These are phyloP conservation scores for Nematocida sp. DNA, from an alignment of 371 early-diverging fungal genomes.

Conservation along the genomic window DNA sequence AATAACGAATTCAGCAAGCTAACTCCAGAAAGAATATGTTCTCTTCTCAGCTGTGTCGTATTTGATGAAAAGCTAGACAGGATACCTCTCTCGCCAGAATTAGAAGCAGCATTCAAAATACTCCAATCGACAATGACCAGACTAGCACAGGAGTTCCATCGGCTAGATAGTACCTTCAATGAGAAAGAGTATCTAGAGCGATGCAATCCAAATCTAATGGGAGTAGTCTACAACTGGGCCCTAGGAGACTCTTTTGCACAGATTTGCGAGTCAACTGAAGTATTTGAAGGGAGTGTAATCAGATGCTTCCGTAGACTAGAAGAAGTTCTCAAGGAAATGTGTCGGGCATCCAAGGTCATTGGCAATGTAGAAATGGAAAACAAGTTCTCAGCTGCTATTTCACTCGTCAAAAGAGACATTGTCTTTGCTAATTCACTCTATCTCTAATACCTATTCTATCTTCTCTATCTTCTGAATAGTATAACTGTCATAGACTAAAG, in stretches of 20 bases:
- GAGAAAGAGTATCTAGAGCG: constrained; percentile 67
- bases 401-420: constrained; percentile 90
- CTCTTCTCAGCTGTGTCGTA: constrained; percentile 84
- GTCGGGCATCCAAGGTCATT: constrained; percentile 82
- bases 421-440: constrained; percentile 69
- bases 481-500: background rate
- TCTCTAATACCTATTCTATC: background rate
- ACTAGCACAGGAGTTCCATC: constrained; percentile 75
- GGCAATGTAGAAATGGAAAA: constrained; percentile 89
- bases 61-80: constrained; percentile 70
- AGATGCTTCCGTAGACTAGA: constrained; percentile 85
- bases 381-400: constrained; percentile 87
- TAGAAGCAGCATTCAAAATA: constrained; percentile 70
- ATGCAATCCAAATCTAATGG: constrained; percentile 74
- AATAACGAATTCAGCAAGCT: constrained; percentile 89
- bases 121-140: constrained; percentile 78
- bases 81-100: constrained; percentile 52
- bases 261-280: constrained; percentile 86
- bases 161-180: constrained; percentile 73
- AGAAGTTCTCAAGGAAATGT: constrained; percentile 87
- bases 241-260: constrained; percentile 83
- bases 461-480: background rate
- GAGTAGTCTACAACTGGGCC: constrained; percentile 92
- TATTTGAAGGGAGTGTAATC: constrained; percentile 93
- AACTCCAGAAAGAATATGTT: constrained; percentile 75